A percentile compares a stretch with the other conserved stretches of the same genome.
Evolutionary conservation across 768 basidiomycete genomes (phyloP).

Genomic region (Trametes punicea): DNA sequence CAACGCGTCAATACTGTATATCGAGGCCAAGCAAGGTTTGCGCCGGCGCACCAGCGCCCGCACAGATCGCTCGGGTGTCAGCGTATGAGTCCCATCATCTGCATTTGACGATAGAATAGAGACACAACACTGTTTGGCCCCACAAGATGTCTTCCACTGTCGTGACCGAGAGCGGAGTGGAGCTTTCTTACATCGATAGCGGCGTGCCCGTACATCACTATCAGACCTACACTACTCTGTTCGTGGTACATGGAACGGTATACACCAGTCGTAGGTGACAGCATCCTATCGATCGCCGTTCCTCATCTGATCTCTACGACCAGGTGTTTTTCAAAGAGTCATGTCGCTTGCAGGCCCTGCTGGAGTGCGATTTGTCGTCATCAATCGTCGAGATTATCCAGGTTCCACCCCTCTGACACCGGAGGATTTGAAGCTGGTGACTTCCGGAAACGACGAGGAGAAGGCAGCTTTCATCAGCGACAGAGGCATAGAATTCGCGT

Average conservation of each 20-base stretch:
- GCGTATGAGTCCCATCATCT: too few relatives aligned
- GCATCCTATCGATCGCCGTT: not conserved
- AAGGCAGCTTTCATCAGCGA: constrained; percentile 29
- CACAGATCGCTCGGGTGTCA: too few relatives aligned
- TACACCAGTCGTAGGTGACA: not conserved
- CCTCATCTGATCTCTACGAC: not conserved
- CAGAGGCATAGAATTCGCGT: constrained; percentile 24
- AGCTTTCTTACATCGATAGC: constrained; percentile 10
- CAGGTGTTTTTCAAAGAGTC: not conserved
- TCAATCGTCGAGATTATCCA: constrained; percentile 27
- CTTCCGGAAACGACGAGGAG: constrained; percentile 9
- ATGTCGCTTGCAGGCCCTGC: not conserved
- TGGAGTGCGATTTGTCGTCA: constrained; percentile 17
- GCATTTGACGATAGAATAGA: too few relatives aligned
- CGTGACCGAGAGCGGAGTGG: not conserved
- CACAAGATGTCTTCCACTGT: not conserved
- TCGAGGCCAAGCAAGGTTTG: too few relatives aligned
- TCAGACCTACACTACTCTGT: constrained; percentile 1
- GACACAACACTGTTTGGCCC: too few relatives aligned
- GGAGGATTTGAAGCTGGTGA: constrained; percentile 9
- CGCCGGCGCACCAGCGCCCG: too few relatives aligned
- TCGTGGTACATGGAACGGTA: not conserved
- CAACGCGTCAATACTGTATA: too few relatives aligned
- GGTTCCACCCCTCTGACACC: constrained; percentile 24
- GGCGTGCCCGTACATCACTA: not conserved